Conservation (phyloP, 2,329 filamentous ascomycete species). For the Colletotrichum spinosum region DNA sequence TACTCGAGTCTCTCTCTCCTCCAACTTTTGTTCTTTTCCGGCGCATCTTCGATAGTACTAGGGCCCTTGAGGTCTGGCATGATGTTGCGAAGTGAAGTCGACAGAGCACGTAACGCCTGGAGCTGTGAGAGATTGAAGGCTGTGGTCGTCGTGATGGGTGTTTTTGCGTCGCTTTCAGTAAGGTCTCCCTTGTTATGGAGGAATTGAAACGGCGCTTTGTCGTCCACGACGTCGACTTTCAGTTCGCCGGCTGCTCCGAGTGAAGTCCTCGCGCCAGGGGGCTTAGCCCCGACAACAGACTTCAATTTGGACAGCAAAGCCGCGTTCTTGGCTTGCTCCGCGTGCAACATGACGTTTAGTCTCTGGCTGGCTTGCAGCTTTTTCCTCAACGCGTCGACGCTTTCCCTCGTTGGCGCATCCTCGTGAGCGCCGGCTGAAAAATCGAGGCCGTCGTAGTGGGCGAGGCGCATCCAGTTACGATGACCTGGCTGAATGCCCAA, state of each 20-base stretch:
- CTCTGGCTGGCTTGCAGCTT: constrained; percentile 83
- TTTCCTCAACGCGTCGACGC: constrained; percentile 77
- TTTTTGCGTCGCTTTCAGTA: constrained; percentile 60
- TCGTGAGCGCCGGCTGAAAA: constrained; percentile 46
- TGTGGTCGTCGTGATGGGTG: constrained; percentile 76
- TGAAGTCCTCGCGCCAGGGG: constrained; percentile 39
- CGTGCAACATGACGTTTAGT: constrained; percentile 75
- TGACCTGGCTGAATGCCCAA: constrained; percentile 77
- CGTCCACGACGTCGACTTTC: constrained; percentile 41
- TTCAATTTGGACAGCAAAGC: constrained; percentile 75
- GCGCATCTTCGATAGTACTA: constrained; percentile 43
- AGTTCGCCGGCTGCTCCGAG: constrained; percentile 25
- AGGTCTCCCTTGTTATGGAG: constrained; percentile 65
- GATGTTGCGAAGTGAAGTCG: constrained; percentile 69
- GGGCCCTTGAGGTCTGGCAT: constrained; percentile 67
- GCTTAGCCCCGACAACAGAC: constrained; percentile 49
- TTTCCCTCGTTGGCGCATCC: constrained; percentile 66
- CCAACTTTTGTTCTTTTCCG: constrained; percentile 63
- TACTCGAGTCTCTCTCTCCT: constrained; percentile 82
- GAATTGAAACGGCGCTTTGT: constrained; percentile 63
- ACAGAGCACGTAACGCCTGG: constrained; percentile 79
- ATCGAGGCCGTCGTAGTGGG: constrained; percentile 82
- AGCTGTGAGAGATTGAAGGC: constrained; percentile 87
- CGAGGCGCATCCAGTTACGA: constrained; percentile 81
- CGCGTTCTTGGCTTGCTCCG: constrained; percentile 79